phyloP scores from a whole-genome alignment of 805 yeast genomes.

The Scheffersomyces stipitis region DNA sequence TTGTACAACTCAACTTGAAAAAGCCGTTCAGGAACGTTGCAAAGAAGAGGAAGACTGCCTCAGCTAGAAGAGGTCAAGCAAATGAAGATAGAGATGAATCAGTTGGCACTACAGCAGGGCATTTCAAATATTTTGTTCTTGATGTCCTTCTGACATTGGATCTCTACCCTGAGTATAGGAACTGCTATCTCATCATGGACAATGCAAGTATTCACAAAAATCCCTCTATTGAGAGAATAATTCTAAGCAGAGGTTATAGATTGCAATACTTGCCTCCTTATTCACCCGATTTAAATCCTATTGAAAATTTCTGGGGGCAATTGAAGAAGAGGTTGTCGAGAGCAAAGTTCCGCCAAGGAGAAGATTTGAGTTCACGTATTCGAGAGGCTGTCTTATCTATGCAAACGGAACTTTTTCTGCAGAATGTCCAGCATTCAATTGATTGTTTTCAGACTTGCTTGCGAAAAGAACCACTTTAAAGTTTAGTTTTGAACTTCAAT shows the following conservation, averaged over 20 bases:
- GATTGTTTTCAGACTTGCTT: neutral
- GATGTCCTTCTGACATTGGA: constrained; percentile 8
- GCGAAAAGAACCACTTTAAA: neutral
- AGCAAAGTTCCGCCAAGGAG: neutral
- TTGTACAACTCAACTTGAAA: constrained; percentile 8
- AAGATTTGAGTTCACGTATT: neutral
- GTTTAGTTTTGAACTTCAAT: too few species aligned
- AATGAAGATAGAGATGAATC: constrained; percentile 2
- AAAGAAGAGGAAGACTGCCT: constrained; percentile 5
- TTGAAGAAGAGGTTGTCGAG: neutral
- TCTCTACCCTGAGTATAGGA: constrained; percentile 2
- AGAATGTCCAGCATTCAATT: neutral
- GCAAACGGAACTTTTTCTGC: neutral
- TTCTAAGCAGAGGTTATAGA: constrained; percentile 9
- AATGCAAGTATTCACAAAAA: constrained; percentile 14
- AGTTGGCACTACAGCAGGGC: constrained; percentile 10
- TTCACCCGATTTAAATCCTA: constrained; percentile 12
- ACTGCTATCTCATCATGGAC: constrained; percentile 9
- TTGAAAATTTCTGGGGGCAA: constrained; percentile 14
- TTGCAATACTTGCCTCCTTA: constrained; percentile 12
- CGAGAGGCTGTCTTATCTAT: neutral
- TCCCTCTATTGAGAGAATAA: constrained; percentile 9
- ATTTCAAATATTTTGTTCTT: constrained; percentile 9
- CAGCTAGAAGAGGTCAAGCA: too few species aligned
- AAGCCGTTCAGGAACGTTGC: constrained; percentile 7